phyloP scores from a whole-genome alignment of 345 rosid genomes.

The Brassica juncea region DNA sequence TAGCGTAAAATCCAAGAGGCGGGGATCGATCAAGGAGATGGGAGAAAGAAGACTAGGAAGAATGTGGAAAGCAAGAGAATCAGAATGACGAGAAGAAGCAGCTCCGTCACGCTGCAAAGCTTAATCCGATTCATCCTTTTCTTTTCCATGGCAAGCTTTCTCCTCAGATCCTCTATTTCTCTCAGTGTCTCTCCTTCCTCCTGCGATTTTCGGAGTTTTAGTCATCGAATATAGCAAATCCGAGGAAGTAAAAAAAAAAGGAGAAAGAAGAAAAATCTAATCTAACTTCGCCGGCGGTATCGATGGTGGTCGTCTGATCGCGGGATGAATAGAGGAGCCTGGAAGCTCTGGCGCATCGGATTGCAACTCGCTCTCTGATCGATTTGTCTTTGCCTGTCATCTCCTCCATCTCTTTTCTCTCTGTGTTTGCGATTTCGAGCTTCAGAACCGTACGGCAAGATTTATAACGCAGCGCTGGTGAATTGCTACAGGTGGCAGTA shows the following conservation, averaged over 20 bases:
- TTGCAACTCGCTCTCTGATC: slow-evolving; percentile 22
- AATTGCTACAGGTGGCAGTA: not conserved
- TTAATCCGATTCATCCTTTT: slow-evolving; percentile 14
- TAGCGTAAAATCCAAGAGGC: no score
- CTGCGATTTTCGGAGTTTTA: not conserved
- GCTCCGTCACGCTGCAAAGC: slow-evolving; percentile 35
- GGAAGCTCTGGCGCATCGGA: slow-evolving; percentile 38
- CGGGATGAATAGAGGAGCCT: slow-evolving; percentile 34
- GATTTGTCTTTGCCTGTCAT: slow-evolving; percentile 29
- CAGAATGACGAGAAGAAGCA: slow-evolving; percentile 31
- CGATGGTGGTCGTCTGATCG: slow-evolving; percentile 4
- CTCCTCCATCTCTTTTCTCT: slow-evolving; percentile 1
- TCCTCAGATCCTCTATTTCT: slow-evolving; percentile 31
- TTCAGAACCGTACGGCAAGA: slow-evolving; percentile 8
- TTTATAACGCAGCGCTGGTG: not conserved
- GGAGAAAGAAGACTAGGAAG: slow-evolving; percentile 15
- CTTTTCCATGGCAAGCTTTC: slow-evolving; percentile 29
- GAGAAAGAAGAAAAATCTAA: not conserved
- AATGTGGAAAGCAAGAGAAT: slow-evolving; percentile 36
- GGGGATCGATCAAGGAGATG: no score
- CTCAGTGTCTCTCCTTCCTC: slow-evolving; percentile 24
- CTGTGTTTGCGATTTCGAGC: not conserved
- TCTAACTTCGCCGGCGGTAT: slow-evolving; percentile 24
- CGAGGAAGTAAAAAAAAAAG: not conserved
- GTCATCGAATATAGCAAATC: not conserved